Base-by-base conservation (phyloP, 2,329 filamentous ascomycete species). In the Penicillium sp. region DNA sequence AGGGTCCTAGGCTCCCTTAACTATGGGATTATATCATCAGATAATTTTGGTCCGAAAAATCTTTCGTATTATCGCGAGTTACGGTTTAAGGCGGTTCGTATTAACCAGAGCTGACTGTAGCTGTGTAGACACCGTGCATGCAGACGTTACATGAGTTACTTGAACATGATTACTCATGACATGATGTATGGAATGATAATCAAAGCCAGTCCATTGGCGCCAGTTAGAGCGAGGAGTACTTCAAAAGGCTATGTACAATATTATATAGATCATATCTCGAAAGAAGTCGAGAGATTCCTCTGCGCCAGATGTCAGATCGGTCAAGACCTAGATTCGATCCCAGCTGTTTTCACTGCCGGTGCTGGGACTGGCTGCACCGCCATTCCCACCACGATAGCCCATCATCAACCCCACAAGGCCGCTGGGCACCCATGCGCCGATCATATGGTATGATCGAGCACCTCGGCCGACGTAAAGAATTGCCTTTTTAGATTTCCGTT, bases 331-430 rank as follows among this genome's bases (percentile, higher is more conserved):
- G 6, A 70, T 55, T 31, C 63, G 65, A 42, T 70, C 68, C 66
- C 68, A 72, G 46, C 59, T 63, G 20, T 58, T 65, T 51, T 71
- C 67, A 47, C 67, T 70, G 49, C 63, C 64, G 35, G 60, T 62
- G 27, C 66, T 69, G 37, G 56, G 50, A 31, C 62, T 62, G 23
- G 64, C 63, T 24, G 43, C 6, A 42, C 50, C n/a, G 46, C 46
- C 1, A 44, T 25, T 50, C 59, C 64, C 61, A 46, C 59, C 59
- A 53, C 84, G 77, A 50, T 91, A 81, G 9, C 90, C 90, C 81
- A 97, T 86, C 87, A 97, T 95, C 87, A 89, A 93, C 1, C 84
- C 84, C n/a, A 97, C 86, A 13, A 96, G 67, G 2, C 83, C 79
- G 18, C 81, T 78, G 1, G 93, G 92, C 23, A 87, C 79, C 81